Evolutionary conservation across 2,329 filamentous ascomycete species (phyloP).

Genomic region (Phaeosphaeriaceae sp.): DNA sequence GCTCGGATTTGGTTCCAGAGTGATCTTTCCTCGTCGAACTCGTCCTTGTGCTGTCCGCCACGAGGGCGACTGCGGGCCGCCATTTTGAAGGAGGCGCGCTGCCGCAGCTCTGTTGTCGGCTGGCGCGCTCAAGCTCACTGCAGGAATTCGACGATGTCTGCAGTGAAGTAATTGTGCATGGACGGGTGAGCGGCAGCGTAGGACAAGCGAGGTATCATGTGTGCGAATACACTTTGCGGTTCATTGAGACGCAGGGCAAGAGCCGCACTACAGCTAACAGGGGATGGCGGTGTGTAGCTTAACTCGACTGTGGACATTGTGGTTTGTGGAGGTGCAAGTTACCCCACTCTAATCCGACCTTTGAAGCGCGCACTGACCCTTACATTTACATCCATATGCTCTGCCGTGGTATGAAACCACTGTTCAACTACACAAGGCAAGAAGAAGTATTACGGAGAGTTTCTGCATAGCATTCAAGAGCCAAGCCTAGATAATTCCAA

Average conservation of each 20-base stretch:
- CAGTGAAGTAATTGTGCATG: background rate
- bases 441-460: no score
- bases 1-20: conserved; percentile 58
- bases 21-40: conserved; percentile 58
- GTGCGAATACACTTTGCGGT: background rate
- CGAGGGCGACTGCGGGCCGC: conserved; percentile 55
- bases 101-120: background rate
- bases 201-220: background rate
- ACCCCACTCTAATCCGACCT: background rate
- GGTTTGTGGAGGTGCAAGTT: conserved; percentile 18
- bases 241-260: conserved; percentile 2
- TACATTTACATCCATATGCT: background rate
- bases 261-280: conserved; percentile 28
- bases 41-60: conserved; percentile 54
- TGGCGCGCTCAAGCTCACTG: conserved; percentile 3
- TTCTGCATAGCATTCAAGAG: no score
- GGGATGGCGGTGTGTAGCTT: conserved; percentile 26
- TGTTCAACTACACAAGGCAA: background rate
- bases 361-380: background rate
- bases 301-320: conserved; percentile 26
- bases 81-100: conserved; percentile 40
- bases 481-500: background rate
- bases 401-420: background rate
- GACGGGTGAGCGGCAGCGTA: background rate
- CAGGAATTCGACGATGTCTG: background rate